phyloP scores from a whole-genome alignment of 306 rosid genomes.

The Benincasa hispida region DNA sequence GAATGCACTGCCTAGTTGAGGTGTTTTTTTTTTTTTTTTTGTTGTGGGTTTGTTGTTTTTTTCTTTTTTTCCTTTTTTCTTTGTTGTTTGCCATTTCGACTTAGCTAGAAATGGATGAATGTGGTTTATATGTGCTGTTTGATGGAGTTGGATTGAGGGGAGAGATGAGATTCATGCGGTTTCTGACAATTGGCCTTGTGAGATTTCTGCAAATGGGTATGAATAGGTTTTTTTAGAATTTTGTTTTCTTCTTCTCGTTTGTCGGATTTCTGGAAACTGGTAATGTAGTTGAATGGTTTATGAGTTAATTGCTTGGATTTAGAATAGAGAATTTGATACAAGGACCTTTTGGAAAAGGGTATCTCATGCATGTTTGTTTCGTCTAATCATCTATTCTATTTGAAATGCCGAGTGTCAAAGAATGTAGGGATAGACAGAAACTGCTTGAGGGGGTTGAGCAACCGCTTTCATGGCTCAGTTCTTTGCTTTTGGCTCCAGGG shows the following conservation, averaged over 20 bases:
- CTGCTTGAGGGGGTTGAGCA: neutral
- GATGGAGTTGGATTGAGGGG: neutral
- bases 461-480: neutral
- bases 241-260: neutral
- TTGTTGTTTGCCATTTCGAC: neutral
- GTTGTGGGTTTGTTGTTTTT: neutral
- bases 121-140: neutral
- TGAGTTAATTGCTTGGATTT: neutral
- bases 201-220: conserved; percentile 3
- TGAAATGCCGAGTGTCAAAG: neutral
- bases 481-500: neutral
- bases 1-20: conserved; percentile 2
- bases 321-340: neutral
- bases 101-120: neutral
- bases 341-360: neutral
- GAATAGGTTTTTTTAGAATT: neutral
- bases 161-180: neutral
- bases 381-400: neutral
- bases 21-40: too few species aligned
- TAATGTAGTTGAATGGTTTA: neutral
- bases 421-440: neutral
- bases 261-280: neutral
- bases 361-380: neutral
- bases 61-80: neutral
- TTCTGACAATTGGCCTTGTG: neutral